These are phyloP conservation scores for Theobroma grandiflorum DNA, from an alignment of 441 rosid species.

Conservation along the genomic window DNA sequence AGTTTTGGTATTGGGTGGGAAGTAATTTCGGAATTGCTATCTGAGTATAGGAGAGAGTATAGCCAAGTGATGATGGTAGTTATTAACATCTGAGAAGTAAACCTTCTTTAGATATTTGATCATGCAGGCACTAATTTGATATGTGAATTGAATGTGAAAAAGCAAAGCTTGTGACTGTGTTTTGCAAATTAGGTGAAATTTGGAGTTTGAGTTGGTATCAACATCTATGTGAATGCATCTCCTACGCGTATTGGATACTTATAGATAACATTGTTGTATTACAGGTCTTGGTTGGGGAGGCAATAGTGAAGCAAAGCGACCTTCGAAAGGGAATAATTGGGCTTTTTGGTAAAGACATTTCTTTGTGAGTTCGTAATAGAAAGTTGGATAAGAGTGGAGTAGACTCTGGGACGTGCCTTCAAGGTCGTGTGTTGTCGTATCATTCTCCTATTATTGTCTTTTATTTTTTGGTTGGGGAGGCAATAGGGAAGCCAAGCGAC, in stretches of 20 bases:
- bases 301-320: conserved; percentile 83
- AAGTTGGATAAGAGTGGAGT: not conserved
- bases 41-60: not conserved
- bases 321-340: conserved; percentile 81
- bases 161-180: not conserved
- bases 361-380: conserved; percentile 36
- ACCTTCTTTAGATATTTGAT: not conserved
- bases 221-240: not conserved
- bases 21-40: not conserved
- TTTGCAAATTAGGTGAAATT: not conserved
- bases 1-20: not conserved
- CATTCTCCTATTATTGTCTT: not conserved
- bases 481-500: too few species aligned
- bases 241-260: not conserved
- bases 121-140: not conserved
- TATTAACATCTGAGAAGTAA: not conserved
- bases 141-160: not conserved
- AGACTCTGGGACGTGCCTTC: not conserved
- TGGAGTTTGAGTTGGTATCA: not conserved
- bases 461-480: too few species aligned
- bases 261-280: not conserved
- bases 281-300: conserved; percentile 97
- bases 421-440: not conserved
- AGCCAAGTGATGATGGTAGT: not conserved
- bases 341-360: conserved; percentile 87